Evolutionary conservation across 768 basidiomycete genomes (phyloP), one percentile per base, ranked within the genome.

Genomic region (Termitomyces sp.): DNA sequence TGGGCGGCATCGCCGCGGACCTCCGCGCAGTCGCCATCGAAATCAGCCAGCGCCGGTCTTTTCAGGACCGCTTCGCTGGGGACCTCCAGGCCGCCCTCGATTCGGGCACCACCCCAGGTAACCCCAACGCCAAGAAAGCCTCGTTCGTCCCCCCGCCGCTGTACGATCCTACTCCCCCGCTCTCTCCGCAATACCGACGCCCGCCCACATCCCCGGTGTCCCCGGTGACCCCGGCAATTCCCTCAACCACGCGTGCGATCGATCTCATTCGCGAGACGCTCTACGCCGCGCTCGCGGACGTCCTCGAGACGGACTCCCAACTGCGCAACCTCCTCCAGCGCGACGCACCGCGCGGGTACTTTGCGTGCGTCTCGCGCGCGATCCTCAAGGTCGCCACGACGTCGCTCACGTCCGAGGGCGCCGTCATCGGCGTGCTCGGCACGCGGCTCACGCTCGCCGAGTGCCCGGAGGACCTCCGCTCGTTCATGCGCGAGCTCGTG

Each of bases 21-120:
- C 70, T 94, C n/a, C 80, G 90, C 18, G 87, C 88, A 0, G 87
- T 94, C 0, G 88, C 90, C 0, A 91, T 94, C 49, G 92, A 94
- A 65, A 92, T 94, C 61, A 87, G 88, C 56, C 90, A 92, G 70
- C 72, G 92, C 5, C 74, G 92, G 22, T 86, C 88, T 0, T 94
- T 94, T 71, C 92, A 94, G 68, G 84, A 90, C 61, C 76, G 88
- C 9, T 94, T 88, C 64, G 84, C 83, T 0, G 64, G 70, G 1
- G 92, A 90, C 68, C 70, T 94, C 2, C 90, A 94, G 66, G 88
- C 86, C 1, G 91, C 88, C 0, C 74, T 94, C 45, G 90, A 93
- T 63, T 79, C 85, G 0, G 86, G 88, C 3, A 68, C 64, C 2
- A 60, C 62, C 0, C 60, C 68, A 0, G 65, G 69, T 1, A 68